These are phyloP conservation scores for Diaporthe capsici DNA, from an alignment of 2,329 filamentous ascomycete genomes.

Conservation along the genomic window DNA sequence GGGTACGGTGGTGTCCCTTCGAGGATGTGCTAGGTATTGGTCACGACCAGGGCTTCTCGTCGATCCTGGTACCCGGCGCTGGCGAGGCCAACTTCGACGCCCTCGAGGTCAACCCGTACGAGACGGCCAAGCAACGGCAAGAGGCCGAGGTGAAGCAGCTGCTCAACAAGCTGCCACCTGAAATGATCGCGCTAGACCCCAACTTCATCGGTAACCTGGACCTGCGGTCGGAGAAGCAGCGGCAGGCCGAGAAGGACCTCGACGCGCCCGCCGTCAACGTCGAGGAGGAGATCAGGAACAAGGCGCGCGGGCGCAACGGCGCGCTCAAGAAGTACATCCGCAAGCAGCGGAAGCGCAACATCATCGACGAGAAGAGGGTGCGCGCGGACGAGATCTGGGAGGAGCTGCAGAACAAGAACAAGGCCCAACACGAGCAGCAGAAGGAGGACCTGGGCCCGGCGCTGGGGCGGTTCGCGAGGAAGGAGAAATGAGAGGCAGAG, in stretches of 20 bases:
- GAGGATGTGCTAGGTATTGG: constrained; percentile 92
- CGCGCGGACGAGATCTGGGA: constrained; percentile 87
- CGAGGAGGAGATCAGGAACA: constrained; percentile 77
- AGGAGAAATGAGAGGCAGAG: constrained; percentile 58
- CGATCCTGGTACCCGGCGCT: constrained; percentile 91
- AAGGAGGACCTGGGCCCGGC: constrained; percentile 87
- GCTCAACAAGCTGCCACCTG: constrained; percentile 94
- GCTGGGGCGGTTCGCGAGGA: constrained; percentile 86
- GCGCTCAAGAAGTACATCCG: constrained; percentile 88
- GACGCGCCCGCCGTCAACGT: constrained; percentile 75
- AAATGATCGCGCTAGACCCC: constrained; percentile 96
- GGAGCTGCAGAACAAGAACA: constrained; percentile 76
- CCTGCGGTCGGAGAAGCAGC: constrained; percentile 82
- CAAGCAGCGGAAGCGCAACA: constrained; percentile 92
- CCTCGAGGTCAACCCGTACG: constrained; percentile 94
- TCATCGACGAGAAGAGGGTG: constrained; percentile 95
- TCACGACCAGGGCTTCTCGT: constrained; percentile 89
- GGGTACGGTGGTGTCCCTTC: constrained; percentile 91
- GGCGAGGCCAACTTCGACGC: constrained; percentile 98
- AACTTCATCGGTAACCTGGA: constrained; percentile 93
- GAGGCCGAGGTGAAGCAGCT: constrained; percentile 91
- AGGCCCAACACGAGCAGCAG: constrained; percentile 73
- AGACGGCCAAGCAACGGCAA: constrained; percentile 91
- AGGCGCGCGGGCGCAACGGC: constrained; percentile 90
- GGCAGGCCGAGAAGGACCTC: constrained; percentile 82